A percentile compares a stretch with the other conserved stretches of the same genome.
Evolutionary conservation across 179 eudicot species (phyloP).

Genomic region (Beta lomatogona): DNA sequence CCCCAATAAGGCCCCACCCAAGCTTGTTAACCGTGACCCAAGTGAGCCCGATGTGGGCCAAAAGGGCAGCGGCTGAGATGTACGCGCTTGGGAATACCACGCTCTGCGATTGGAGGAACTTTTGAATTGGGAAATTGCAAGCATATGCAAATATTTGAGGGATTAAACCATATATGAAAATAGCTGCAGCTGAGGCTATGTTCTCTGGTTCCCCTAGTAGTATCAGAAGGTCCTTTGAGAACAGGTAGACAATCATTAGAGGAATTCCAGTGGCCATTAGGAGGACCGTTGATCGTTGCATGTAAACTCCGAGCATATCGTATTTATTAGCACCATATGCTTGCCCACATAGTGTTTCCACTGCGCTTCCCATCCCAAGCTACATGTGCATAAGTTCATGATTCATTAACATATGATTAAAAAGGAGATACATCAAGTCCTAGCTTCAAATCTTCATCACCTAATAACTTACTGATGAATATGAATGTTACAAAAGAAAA

Average conservation of each 20-base stretch:
- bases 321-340: constrained; percentile 64
- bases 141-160: constrained; percentile 56
- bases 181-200: constrained; percentile 53
- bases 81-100: constrained; percentile 42
- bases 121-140: constrained; percentile 55
- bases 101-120: constrained; percentile 69
- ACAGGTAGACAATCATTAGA: constrained; percentile 43
- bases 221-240: constrained; percentile 46
- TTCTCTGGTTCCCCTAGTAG: constrained; percentile 51
- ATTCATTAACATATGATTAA: neutral
- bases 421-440: neutral
- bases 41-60: constrained; percentile 48
- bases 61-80: constrained; percentile 63
- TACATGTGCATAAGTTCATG: constrained; percentile 27
- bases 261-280: constrained; percentile 34
- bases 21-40: constrained; percentile 59
- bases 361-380: constrained; percentile 80
- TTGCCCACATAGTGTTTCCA: constrained; percentile 78
- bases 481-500: neutral
- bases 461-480: neutral
- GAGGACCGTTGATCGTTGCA: constrained; percentile 63
- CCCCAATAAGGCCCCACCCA: constrained; percentile 69
- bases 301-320: constrained; percentile 65
- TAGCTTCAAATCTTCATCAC: neutral
- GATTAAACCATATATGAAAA: constrained; percentile 49